Conservation (phyloP, 768 basidiomycete species). For the Boletus barrowsii region DNA sequence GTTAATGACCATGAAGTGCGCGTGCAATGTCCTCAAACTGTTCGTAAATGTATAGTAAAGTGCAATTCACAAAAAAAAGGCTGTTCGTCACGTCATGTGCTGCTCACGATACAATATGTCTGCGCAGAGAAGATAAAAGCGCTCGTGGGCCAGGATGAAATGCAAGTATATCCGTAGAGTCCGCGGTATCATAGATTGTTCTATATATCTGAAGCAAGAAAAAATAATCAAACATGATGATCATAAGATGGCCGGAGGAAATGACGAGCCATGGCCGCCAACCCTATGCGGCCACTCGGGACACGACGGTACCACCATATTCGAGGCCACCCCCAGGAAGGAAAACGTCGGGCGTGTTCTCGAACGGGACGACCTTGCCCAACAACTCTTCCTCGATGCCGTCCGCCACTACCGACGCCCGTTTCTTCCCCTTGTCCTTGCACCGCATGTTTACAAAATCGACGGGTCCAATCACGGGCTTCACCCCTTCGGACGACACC, state of each 20-base stretch:
- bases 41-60: slow-evolving; percentile 2
- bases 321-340: slow-evolving; percentile 27
- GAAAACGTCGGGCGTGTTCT: slow-evolving; percentile 33
- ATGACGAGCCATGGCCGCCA: not conserved
- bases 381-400: slow-evolving; percentile 16
- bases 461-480: slow-evolving; percentile 21
- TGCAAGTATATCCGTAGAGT: slow-evolving; percentile 13
- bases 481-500: slow-evolving; percentile 33
- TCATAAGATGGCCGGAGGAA: not conserved
- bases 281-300: slow-evolving; percentile 30
- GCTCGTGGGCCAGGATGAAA: slow-evolving; percentile 4
- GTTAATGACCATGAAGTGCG: no score
- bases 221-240: not conserved
- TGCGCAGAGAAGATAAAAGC: slow-evolving; percentile 1
- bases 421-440: slow-evolving; percentile 30
- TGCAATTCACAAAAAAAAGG: slow-evolving; percentile 1
- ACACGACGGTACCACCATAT: slow-evolving; percentile 35
- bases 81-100: slow-evolving; percentile 4
- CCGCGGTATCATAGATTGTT: slow-evolving; percentile 5
- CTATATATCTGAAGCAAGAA: not conserved
- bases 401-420: slow-evolving; percentile 8
- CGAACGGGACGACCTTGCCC: slow-evolving; percentile 34
- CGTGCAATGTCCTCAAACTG: not conserved
- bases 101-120: slow-evolving; percentile 8
- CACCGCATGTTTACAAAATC: slow-evolving; percentile 22